These are phyloP conservation scores for Geotrichum reessii DNA, from an alignment of 1,139 yeast genomes.

Conservation along the genomic window DNA sequence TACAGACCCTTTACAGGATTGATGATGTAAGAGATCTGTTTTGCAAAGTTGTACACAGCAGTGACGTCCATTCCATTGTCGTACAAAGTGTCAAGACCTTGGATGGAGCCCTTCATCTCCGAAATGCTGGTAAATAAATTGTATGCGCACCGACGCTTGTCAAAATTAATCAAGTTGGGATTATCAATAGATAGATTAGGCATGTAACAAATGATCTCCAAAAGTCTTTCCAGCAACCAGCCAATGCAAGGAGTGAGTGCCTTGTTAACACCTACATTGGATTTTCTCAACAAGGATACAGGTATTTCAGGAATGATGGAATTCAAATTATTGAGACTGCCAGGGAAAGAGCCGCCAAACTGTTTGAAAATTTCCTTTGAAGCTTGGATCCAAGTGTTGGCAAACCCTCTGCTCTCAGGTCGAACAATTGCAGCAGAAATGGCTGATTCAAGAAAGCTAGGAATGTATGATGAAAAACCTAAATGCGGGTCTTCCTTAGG, in stretches of 20 bases:
- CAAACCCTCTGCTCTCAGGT: slow-evolving; percentile 71
- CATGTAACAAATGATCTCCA: slow-evolving; percentile 61
- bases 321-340: slow-evolving; percentile 22
- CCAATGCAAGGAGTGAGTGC: slow-evolving; percentile 79
- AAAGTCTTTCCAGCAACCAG: slow-evolving; percentile 56
- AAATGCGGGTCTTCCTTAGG: slow-evolving; percentile 27
- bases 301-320: slow-evolving; percentile 40
- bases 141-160: slow-evolving; percentile 59
- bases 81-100: slow-evolving; percentile 13
- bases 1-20: slow-evolving; percentile 31
- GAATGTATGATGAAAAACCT: slow-evolving; percentile 52
- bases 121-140: slow-evolving; percentile 48
- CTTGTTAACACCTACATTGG: slow-evolving; percentile 15
- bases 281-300: slow-evolving; percentile 13
- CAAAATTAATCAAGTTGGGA: slow-evolving; percentile 56
- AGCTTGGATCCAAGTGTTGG: slow-evolving; percentile 63
- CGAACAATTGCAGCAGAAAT: slow-evolving; percentile 67
- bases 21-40: slow-evolving; percentile 28
- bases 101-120: slow-evolving; percentile 35
- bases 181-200: slow-evolving; percentile 62
- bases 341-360: slow-evolving; percentile 19
- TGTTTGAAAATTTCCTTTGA: slow-evolving; percentile 36
- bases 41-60: slow-evolving; percentile 16
- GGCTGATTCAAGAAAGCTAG: slow-evolving; percentile 83
- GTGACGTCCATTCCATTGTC: slow-evolving; percentile 24